These are phyloP conservation scores for Talinum fruticosum DNA, from an alignment of 148 eudicot genomes.

Conservation along the genomic window DNA sequence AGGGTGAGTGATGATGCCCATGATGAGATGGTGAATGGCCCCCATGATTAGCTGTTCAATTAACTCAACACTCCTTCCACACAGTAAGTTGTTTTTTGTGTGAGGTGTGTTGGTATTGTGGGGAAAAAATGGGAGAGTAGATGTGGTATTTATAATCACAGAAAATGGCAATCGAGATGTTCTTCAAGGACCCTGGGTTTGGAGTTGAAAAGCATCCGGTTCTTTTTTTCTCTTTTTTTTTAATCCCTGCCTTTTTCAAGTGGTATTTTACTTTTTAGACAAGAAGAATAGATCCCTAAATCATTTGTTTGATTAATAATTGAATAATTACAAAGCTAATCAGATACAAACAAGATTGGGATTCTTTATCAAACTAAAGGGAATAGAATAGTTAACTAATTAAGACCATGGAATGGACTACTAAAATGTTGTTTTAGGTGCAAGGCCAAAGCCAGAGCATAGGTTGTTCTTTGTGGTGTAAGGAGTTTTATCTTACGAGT, in stretches of 20 bases:
- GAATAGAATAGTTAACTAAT: background rate
- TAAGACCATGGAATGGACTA: background rate
- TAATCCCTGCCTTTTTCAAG: background rate
- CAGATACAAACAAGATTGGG: background rate
- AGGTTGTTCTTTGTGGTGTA: too few species aligned
- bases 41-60: conserved; percentile 4
- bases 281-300: background rate
- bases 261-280: background rate
- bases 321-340: background rate
- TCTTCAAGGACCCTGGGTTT: background rate
- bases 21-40: too few species aligned
- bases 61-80: too few species aligned
- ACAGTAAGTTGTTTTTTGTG: background rate
- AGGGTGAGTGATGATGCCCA: conserved; percentile 5
- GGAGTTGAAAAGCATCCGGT: background rate
- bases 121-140: background rate
- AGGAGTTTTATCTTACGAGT: too few species aligned
- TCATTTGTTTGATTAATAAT: background rate
- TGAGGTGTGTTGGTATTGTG: background rate
- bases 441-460: too few species aligned
- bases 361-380: background rate
- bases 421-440: too few species aligned
- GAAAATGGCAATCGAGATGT: background rate
- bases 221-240: background rate
- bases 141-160: background rate